Evolutionary conservation across 2,329 filamentous ascomycete species (phyloP).

Genomic region (Neonectria faginata): DNA sequence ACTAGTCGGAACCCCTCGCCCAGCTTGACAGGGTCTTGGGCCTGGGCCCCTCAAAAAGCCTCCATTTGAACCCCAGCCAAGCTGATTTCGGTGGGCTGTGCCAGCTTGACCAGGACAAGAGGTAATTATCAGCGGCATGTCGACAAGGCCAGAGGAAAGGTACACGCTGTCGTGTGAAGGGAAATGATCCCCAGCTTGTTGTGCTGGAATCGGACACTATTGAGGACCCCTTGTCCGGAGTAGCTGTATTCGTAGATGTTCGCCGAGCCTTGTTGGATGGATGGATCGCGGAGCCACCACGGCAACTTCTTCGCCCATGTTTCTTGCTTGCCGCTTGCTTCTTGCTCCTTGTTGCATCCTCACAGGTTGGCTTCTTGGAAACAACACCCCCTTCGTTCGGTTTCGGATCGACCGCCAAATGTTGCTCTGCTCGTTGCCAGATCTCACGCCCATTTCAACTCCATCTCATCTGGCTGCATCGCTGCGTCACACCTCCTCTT

Average conservation of each 20-base stretch:
- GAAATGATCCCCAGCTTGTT: background rate
- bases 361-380: background rate
- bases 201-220: background rate
- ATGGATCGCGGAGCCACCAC: background rate
- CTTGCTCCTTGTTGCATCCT: background rate
- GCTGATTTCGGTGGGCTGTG: constrained; percentile 44
- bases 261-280: background rate
- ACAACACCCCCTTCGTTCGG: background rate
- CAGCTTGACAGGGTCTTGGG: constrained; percentile 45
- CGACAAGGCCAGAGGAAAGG: too few species aligned
- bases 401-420: constrained; percentile 2
- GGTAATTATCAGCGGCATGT: background rate
- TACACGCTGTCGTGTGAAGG: background rate
- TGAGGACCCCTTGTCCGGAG: background rate
- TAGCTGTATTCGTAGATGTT: background rate
- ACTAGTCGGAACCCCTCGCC: constrained; percentile 36
- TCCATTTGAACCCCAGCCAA: constrained; percentile 36
- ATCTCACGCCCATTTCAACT: background rate
- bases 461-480: constrained; percentile 8
- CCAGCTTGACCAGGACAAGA: constrained; percentile 11
- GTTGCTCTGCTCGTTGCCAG: background rate
- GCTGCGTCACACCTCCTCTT: background rate
- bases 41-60: constrained; percentile 27
- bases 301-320: background rate
- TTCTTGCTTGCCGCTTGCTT: background rate